These are phyloP conservation scores for Hyphopichia pseudoburtonii DNA, from an alignment of 1,139 yeast genomes.

Conservation along the genomic window DNA sequence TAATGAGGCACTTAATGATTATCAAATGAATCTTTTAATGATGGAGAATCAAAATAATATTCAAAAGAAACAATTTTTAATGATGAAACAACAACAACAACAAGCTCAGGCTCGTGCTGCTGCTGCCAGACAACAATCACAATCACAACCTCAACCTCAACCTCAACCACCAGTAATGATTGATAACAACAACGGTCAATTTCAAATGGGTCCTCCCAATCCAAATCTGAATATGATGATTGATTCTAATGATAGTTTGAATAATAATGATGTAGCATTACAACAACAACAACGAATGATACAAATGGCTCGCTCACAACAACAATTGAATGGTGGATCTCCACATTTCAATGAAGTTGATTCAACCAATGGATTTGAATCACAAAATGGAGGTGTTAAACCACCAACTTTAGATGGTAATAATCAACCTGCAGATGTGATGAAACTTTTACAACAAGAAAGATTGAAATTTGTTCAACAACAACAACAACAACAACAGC, in stretches of 20 bases:
- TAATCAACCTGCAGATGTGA: too few species aligned
- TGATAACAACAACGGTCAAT: conserved; percentile 6
- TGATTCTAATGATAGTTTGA: too few species aligned
- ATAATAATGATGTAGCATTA: neutral
- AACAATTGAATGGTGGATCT: too few species aligned
- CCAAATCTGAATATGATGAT: too few species aligned
- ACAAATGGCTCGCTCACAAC: too few species aligned
- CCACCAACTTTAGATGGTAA: too few species aligned
- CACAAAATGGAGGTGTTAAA: too few species aligned
- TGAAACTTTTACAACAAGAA: too few species aligned
- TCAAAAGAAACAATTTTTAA: conserved; percentile 24
- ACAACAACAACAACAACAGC: conserved; percentile 11
- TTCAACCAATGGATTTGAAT: too few species aligned
- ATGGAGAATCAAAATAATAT: conserved; percentile 28
- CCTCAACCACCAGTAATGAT: conserved; percentile 10
- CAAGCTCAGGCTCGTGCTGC: conserved; percentile 5
- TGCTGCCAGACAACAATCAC: neutral
- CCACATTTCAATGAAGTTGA: too few species aligned
- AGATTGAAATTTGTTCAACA: too few species aligned
- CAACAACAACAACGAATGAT: conserved; percentile 4
- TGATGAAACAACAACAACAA: conserved; percentile 22
- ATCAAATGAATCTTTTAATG: conserved; percentile 23
- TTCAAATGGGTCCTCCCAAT: conserved; percentile 1
- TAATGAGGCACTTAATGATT: conserved; percentile 21
- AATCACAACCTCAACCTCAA: conserved; percentile 2